These are phyloP conservation scores for Flaveria trinervia DNA, from an alignment of 129 eudicot species.

Conservation along the genomic window DNA sequence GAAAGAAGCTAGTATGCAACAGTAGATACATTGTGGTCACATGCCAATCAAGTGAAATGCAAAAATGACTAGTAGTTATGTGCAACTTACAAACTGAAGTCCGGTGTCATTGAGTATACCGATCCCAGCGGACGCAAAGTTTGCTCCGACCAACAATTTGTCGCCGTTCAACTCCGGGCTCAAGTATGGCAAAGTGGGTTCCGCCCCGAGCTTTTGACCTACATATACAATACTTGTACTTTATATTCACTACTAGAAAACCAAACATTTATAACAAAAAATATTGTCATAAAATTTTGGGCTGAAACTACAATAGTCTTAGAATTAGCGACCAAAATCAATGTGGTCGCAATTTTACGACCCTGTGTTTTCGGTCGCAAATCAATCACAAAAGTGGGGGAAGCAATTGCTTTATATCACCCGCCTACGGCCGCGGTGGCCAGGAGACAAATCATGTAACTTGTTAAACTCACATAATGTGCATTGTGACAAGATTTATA, in stretches of 20 bases:
- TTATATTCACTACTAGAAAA: background rate
- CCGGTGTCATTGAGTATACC: constrained; percentile 79
- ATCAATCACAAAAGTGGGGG: too few relatives aligned
- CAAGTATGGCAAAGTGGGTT: constrained; percentile 62
- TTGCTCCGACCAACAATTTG: constrained; percentile 63
- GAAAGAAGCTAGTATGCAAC: too few relatives aligned
- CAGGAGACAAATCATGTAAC: background rate
- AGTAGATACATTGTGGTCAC: background rate
- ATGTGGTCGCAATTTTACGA: too few relatives aligned
- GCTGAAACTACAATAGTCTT: too few relatives aligned
- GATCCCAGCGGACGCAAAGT: constrained; percentile 78
- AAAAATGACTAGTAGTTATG: background rate
- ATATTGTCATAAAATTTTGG: too few relatives aligned
- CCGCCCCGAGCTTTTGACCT: constrained; percentile 63
- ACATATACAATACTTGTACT: background rate
- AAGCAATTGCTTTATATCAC: too few relatives aligned
- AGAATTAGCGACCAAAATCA: too few relatives aligned
- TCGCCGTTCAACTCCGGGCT: constrained; percentile 56
- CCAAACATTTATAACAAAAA: background rate
- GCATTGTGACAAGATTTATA: too few relatives aligned
- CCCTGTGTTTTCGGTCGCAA: too few relatives aligned
- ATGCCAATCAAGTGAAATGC: too few relatives aligned
- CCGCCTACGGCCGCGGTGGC: too few relatives aligned
- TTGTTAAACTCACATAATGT: too few relatives aligned
- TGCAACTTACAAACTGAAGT: constrained; percentile 65